Conservation (phyloP, 2,329 filamentous ascomycete genomes). For the Aureobasidium uvarum region DNA sequence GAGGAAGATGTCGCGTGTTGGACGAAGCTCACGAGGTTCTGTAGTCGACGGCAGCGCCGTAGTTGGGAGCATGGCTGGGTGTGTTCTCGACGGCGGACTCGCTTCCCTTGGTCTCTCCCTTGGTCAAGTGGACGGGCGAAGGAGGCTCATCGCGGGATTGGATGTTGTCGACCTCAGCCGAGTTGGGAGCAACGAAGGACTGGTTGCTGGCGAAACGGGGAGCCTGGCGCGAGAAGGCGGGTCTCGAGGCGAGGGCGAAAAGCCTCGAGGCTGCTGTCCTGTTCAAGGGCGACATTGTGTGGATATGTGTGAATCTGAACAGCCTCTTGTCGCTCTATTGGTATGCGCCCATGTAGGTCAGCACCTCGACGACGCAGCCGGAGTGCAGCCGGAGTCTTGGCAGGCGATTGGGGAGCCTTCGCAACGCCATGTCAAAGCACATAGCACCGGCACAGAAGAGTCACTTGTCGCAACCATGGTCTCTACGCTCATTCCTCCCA, state of each 20-base stretch:
- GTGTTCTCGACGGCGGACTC: slow-evolving; percentile 52
- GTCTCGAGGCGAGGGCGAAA: slow-evolving; percentile 36
- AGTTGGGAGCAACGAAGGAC: slow-evolving; percentile 40
- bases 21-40: slow-evolving; percentile 72
- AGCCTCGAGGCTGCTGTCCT: slow-evolving; percentile 45
- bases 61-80: slow-evolving; percentile 72
- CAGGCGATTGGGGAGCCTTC: slow-evolving; percentile 19
- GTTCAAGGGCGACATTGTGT: slow-evolving; percentile 39
- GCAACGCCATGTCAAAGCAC: slow-evolving; percentile 16
- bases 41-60: slow-evolving; percentile 76
- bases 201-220: slow-evolving; percentile 29
- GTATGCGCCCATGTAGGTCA: slow-evolving; percentile 22
- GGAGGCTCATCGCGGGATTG: slow-evolving; percentile 27
- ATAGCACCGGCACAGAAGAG: slow-evolving; percentile 13
- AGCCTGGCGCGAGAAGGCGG: slow-evolving; percentile 11
- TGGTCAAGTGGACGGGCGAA: slow-evolving; percentile 26
- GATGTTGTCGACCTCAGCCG: slow-evolving; percentile 36
- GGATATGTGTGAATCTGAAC: slow-evolving; percentile 16
- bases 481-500: slow-evolving; percentile 97
- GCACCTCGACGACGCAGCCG: slow-evolving; percentile 5
- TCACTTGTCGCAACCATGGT: slow-evolving; percentile 38
- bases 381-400: slow-evolving; percentile 22
- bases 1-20: neutral
- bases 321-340: neutral
- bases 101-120: slow-evolving; percentile 50